A percentile compares a stretch with the other conserved stretches of the same genome.
Conservation (phyloP, 2,329 filamentous ascomycete genomes). For the Emmonsia crescens region DNA sequence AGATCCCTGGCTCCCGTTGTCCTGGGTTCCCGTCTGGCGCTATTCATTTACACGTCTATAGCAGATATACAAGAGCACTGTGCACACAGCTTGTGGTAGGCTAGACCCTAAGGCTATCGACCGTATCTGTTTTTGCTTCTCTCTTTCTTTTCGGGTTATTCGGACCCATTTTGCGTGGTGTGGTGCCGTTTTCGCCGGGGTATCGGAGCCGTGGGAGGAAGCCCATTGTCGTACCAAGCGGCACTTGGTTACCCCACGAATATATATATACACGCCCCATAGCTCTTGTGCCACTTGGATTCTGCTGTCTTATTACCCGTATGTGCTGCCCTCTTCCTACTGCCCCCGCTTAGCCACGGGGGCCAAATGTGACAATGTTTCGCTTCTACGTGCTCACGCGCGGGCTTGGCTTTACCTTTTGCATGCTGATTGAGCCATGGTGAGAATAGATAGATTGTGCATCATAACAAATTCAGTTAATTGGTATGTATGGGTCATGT, state of each 20-base stretch:
- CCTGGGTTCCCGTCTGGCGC: background rate
- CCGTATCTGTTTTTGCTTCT: background rate
- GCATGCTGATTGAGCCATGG: background rate
- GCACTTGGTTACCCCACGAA: background rate
- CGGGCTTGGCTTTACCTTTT: background rate
- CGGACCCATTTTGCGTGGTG: background rate
- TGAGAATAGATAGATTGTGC: background rate
- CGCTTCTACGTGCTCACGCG: background rate
- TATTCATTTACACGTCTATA: background rate
- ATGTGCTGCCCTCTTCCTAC: background rate
- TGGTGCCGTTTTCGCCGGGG: background rate
- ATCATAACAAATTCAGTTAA: background rate
- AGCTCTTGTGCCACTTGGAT: background rate
- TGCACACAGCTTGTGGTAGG: background rate
- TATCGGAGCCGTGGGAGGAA: background rate
- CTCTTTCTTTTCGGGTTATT: background rate
- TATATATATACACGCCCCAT: background rate
- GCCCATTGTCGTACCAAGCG: background rate
- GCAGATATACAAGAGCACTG: background rate
- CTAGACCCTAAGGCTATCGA: background rate
- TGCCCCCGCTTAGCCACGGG: background rate
- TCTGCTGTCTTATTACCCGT: background rate
- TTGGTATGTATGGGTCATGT: background rate
- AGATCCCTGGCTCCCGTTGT: background rate
- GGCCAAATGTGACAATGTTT: background rate